Evolutionary conservation across 140 eudicot genomes (phyloP), one percentile per base, ranked within the genome.

Genomic region (Eryngium alpinum): DNA sequence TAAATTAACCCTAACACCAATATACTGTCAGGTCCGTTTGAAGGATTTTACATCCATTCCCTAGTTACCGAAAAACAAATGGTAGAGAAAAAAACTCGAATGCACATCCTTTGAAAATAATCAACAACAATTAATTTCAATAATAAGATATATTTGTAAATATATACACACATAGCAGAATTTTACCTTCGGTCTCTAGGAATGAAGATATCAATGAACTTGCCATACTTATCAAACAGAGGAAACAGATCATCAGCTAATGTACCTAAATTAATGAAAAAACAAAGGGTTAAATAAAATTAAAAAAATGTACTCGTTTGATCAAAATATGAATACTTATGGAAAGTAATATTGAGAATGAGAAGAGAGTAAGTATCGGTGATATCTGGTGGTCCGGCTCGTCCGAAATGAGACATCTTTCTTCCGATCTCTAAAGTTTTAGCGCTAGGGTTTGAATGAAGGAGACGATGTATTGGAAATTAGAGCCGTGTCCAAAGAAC

Each of bases 371-470:
- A 92, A 72, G 97, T 92, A 77, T 92, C 97, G 44, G 82, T 80
- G 90, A 92, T 92, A 71, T 88, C 97, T 62, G 97, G 97, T 32
- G 97, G 97, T 27, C 92, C 95, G 21, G 92, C 81, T 79, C 92
- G 83, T 5, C 96, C 96, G 70, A 88, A 88, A 83, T 90, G 92
- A 83, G 96, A 90, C 92, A 90, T 90, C 79, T 57, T 70, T 60
- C 18, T 43, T 5, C 59, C 5, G 69, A 32, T 71, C 28, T 46
- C 33, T 18, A 2, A 34, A 71, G 17, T 0, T 31, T 6, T 70
- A 70, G 49, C 18, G 24, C 24, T 52, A 27, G 49, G 80, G 66
- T 52, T 53, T 29, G 22, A 4, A 43, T 34, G 5, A 10, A 27
- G 34, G 2, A 27, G 74, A 0, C 13, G 38, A 25, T n/a, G 3